Conservation (phyloP, 192 early-diverging fungal genomes). For the Coemansia sp. region DNA sequence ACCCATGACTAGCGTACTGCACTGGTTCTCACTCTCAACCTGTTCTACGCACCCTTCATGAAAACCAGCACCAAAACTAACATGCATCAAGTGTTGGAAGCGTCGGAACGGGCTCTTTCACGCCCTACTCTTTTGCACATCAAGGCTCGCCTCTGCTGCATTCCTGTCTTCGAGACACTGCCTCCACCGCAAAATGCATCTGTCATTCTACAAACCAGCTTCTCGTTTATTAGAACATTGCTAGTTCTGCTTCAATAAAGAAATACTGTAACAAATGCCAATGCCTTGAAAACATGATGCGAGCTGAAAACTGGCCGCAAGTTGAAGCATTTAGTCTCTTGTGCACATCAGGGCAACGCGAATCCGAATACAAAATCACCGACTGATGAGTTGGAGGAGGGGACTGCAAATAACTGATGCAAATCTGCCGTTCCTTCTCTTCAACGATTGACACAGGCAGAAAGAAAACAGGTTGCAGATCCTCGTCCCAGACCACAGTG, state of each 20-base stretch:
- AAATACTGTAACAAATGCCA: neutral
- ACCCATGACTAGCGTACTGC: neutral
- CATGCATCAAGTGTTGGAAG: neutral
- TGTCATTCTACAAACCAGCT: neutral
- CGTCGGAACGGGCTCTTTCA: neutral
- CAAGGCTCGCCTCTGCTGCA: conserved; percentile 4
- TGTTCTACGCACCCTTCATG: neutral
- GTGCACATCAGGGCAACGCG: neutral
- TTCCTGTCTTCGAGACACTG: neutral
- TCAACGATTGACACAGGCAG: neutral
- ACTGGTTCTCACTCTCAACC: neutral
- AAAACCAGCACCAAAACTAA: neutral
- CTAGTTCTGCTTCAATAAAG: neutral
- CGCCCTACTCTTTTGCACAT: neutral
- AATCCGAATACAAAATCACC: neutral
- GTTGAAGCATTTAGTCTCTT: neutral
- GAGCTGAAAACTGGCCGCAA: no score
- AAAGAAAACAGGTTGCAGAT: conserved; percentile 4
- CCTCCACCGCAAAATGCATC: neutral
- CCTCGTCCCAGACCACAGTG: conserved; percentile 3
- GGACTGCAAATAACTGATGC: neutral
- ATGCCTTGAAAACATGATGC: no score
- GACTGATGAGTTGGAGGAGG: neutral
- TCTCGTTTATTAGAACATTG: neutral
- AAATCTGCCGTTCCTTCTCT: neutral